Base-by-base conservation (phyloP, 2,329 filamentous ascomycete genomes). In the Davidsoniella australis region DNA sequence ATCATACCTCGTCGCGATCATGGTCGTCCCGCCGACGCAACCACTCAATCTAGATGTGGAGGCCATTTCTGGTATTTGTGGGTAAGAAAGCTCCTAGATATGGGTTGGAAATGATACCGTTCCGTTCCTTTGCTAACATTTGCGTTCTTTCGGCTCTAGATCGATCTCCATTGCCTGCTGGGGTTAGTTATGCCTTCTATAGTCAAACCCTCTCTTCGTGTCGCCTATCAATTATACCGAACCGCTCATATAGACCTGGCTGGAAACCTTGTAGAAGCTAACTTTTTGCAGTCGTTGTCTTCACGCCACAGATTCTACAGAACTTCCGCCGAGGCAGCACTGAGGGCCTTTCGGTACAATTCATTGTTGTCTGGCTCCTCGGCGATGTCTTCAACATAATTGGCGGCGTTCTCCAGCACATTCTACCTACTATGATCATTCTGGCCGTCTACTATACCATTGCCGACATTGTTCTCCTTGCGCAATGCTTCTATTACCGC, bases 351-450 rank as follows among this genome's bases (percentile, higher is more conserved):
- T 94, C 85, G 0, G 75, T 95, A 12, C 81, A 89, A 50, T 98
- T 96, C 68, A 79, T 96, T 60, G 80, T 93, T 53, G 76, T 94
- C 58, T 98, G 91, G 91, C 73, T 95, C 2, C 72, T 81, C 1
- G 91, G 91, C 47, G 91, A 98, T 78, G 80, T 95, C 56, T 95
- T 94, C 71, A 96, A 96, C 62, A 93, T 95, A 55, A 71, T 94
- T 2, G 89, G 89, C n/a, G 85, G 87, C 16, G 78, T 95, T 14
- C 64, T 95, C 9, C 89, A 96, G 63, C 83, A 85, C 49, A 89
- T 98, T 5, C 65, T 96, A 48, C 88, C 91, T 1, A 98, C 89
- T 0, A 95, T 96, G 87, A 75, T 85, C 54, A 94, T 94, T 48
- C 70, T 95, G n/a, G 88, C 88, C 10, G 75, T 94, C 14, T 94